Base-by-base conservation (phyloP, 2,329 filamentous ascomycete genomes). In the Neopestalotiopsis sp. region DNA sequence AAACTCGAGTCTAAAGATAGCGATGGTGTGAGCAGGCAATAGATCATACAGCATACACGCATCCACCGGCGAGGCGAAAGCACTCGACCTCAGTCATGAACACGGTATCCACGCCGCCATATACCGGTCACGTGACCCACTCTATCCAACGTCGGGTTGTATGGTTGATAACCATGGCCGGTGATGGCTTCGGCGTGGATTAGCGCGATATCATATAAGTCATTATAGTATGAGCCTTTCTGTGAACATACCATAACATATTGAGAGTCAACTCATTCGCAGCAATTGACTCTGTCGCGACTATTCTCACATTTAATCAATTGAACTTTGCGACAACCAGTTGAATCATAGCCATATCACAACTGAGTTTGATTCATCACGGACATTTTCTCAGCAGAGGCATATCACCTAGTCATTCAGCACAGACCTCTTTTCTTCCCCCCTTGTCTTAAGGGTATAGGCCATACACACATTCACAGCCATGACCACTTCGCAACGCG, bases 401-500 rank as follows among this genome's bases (percentile, higher is more conserved):
- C 7, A n/a, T 52, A 14, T 52, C 14, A n/a, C 24, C 14, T 64
- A 64, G 24, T 20, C 6, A 38, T 38, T 42, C 20, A 45, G 40
- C 38, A 30, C 20, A 34, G n/a, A 32, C 34, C 61, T 28, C 14
- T 28, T 52, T 52, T 10, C 12, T 28, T 17, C 4, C n/a, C 28
- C 38, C 34, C 40, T 49, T 40, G 40, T 64, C 40, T 2, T 7
- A 42, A 45, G 34, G 24, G 24, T 34, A 30, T 34, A 59, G 30
- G 24, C 28, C 17, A 12, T 6, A 58, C 24, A 30, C 24, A 20
- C 20, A 14, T 14, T 12, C 40, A 64, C 34, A 28, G n/a, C 20
- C 38, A 83, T 83, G 80, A 72, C 75, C 57, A 71, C 74, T 56
- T 72, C 76, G 75, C 79, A 82, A 73, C 79, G 83, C 72, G 85